Evolutionary conservation across 495 filamentous ascomycete genomes (phyloP), one percentile per base, ranked within the genome.

Genomic region (Penicillium cosmopolitanum): DNA sequence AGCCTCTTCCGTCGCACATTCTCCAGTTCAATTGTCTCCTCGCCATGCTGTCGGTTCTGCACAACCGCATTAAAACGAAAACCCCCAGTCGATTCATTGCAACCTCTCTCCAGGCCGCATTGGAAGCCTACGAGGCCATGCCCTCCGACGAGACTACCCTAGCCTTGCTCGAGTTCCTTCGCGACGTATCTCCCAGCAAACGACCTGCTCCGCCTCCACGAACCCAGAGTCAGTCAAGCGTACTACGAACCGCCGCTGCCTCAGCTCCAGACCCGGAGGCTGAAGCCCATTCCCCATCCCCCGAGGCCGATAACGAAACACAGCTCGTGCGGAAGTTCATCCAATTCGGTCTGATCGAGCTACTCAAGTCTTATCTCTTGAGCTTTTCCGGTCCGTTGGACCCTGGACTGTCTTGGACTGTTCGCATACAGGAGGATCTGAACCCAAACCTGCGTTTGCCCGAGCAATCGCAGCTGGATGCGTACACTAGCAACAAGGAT

Each of bases 51-150:
- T 85, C 86, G 4, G 88, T 90, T n/a, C 82, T 97, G 8, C 95
- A 97, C 70, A 82, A 82, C 15, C 87, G 95, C 44, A 93, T 98
- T 70, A 87, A 89, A 70, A 95, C 95, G 3, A 94, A 93, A 74
- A 89, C 88, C 56, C 95, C 95, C 2, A 96, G 91, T 56, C 89
- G 93, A 16, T 98, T 98, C 72, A 81, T 98, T 33, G 91, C 90
- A n/a, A 91, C 91, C 1, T 92, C 92, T 33, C 82, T 98, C 15
- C 88, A 90, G 58, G 89, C 91, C 12, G 84, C 91, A 11, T 77
- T 90, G 16, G 79, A 84, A 34, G 83, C 88, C 5, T 96, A 92
- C 70, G 80, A 82, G 36, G 57, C 68, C 8, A 74, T 83, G 70
- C 74, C 75, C 11, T 79, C 76, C 33, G 82, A 84, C 28, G 88